Conservation (phyloP, 2,329 filamentous ascomycete species). For the Alternaria brassicicola region DNA sequence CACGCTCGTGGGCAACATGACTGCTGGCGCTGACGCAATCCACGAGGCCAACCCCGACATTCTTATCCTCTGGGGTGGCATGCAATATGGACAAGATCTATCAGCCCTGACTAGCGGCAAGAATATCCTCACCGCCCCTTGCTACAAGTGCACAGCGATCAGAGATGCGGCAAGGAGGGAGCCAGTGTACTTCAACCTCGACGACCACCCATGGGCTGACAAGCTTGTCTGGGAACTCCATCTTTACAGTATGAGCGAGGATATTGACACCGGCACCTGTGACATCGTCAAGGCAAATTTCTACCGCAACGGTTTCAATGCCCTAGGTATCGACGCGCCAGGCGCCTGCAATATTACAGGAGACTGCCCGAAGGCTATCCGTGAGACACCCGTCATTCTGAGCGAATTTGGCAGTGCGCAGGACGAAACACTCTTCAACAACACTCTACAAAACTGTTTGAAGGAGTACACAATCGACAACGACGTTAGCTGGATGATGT, state of each 20-base stretch:
- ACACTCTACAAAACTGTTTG: conserved; percentile 56
- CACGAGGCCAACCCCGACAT: conserved; percentile 60
- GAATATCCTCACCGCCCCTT: conserved; percentile 47
- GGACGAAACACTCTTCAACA: conserved; percentile 50
- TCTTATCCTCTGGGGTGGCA: conserved; percentile 62
- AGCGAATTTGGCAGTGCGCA: conserved; percentile 49
- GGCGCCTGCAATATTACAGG: conserved; percentile 44
- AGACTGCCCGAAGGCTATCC: conserved; percentile 43
- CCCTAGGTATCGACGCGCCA: conserved; percentile 46
- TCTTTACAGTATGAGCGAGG: conserved; percentile 55
- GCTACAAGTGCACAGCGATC: conserved; percentile 50
- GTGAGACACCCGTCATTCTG: conserved; percentile 47
- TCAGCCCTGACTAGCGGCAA: conserved; percentile 48
- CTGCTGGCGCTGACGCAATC: conserved; percentile 56
- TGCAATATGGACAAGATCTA: conserved; percentile 61
- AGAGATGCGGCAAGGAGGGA: conserved; percentile 53
- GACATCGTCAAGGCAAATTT: conserved; percentile 56
- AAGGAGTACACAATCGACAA: conserved; percentile 54
- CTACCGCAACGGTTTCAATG: conserved; percentile 60
- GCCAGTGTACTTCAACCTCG: conserved; percentile 56
- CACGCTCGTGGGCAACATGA: conserved; percentile 51
- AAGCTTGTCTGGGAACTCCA: conserved; percentile 68
- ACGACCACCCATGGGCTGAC: conserved; percentile 55
- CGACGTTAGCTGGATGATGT: conserved; percentile 58
- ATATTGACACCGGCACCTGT: conserved; percentile 55